A percentile compares a stretch with the other conserved stretches of the same genome.
Evolutionary conservation across 1,284 basidiomycete genomes (phyloP).

Genomic region (Fereydounia khargensis): DNA sequence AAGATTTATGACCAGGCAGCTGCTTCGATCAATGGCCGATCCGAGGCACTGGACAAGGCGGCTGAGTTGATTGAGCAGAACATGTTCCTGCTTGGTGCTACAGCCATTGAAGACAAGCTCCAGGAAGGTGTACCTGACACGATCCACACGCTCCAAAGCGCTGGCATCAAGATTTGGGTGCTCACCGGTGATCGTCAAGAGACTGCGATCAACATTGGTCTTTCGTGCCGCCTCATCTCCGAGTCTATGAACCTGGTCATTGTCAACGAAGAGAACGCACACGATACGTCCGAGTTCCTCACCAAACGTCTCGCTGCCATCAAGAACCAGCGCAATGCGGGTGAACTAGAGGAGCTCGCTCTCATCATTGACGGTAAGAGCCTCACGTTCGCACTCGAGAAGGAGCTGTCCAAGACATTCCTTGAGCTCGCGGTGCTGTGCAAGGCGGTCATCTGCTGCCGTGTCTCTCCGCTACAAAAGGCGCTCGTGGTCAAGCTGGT

Average conservation of each 20-base stretch:
- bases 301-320: conserved; percentile 84
- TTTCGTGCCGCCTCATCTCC: conserved; percentile 92
- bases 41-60: conserved; percentile 88
- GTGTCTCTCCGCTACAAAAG: conserved; percentile 96
- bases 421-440: conserved; percentile 96
- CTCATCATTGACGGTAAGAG: conserved; percentile 97
- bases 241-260: conserved; percentile 96
- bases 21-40: conserved; percentile 83
- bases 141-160: conserved; percentile 94
- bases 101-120: conserved; percentile 96
- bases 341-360: conserved; percentile 90
- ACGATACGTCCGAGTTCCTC: conserved; percentile 81
- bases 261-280: conserved; percentile 84
- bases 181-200: conserved; percentile 97
- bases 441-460: conserved; percentile 96
- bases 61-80: conserved; percentile 96
- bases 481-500: conserved; percentile 97
- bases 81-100: conserved; percentile 86
- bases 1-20: conserved; percentile 86
- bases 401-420: conserved; percentile 82
- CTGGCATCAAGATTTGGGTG: conserved; percentile 99
- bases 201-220: conserved; percentile 98
- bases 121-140: conserved; percentile 98
- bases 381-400: conserved; percentile 85
- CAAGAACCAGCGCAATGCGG: conserved; percentile 79